Evolutionary conservation across 257 asterid genomes (phyloP).

Genomic region (Haberlea rhodopensis): DNA sequence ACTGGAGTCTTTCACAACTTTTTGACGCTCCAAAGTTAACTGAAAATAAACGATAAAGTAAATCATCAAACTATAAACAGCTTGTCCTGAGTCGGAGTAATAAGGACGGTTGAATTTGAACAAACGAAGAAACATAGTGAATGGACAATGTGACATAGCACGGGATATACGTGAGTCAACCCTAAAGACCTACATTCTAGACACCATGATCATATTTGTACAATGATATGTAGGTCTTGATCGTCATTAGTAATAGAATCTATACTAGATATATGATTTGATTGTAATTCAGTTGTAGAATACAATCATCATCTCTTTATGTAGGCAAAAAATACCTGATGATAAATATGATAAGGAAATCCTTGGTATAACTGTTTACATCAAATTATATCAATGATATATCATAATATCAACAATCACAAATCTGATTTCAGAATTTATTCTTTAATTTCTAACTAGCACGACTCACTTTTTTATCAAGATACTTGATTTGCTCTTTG

Average conservation of each 20-base stretch:
- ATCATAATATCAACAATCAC: no score
- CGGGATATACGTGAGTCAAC: background rate
- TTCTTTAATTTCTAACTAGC: no score
- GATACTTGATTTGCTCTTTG: slow-evolving; percentile 53
- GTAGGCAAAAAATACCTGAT: background rate
- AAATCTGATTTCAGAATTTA: background rate
- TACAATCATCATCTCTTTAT: background rate
- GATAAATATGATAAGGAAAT: background rate
- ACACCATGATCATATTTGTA: background rate
- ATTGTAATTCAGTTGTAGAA: background rate
- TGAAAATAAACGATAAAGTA: slow-evolving; percentile 24
- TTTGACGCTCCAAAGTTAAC: slow-evolving; percentile 71
- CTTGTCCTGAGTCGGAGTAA: slow-evolving; percentile 14
- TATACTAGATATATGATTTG: background rate
- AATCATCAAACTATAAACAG: slow-evolving; percentile 5
- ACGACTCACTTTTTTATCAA: slow-evolving; percentile 58
- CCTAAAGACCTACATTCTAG: no score
- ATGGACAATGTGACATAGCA: background rate
- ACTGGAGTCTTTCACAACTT: slow-evolving; percentile 64
- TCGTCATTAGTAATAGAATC: background rate
- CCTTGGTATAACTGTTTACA: background rate
- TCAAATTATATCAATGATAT: background rate
- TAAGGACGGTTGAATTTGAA: background rate
- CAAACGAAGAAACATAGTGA: background rate
- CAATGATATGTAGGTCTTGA: background rate